Evolutionary conservation across 2,329 filamentous ascomycete genomes (phyloP).

Genomic region (Ophiostoma quercus): DNA sequence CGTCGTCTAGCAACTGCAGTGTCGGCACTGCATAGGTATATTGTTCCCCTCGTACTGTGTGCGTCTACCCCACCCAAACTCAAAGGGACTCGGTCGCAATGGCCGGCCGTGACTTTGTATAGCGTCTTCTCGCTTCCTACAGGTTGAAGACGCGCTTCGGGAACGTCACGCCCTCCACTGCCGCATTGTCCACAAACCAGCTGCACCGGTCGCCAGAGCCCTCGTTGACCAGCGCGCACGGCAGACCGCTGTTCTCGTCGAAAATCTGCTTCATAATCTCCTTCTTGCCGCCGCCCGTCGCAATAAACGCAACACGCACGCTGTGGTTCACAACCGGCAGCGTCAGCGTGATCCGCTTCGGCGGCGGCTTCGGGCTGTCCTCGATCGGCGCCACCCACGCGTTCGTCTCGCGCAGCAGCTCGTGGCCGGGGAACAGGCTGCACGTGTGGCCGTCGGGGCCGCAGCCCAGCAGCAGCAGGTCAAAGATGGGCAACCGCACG

Average conservation of each 20-base stretch:
- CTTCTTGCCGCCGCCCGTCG: conserved; percentile 84
- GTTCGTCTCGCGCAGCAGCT: conserved; percentile 75
- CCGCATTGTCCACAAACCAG: conserved; percentile 89
- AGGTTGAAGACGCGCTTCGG: conserved; percentile 63
- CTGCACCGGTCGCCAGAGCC: conserved; percentile 77
- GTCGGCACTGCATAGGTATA: neutral
- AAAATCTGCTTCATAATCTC: conserved; percentile 91
- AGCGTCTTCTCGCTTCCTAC: conserved; percentile 30
- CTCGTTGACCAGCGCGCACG: conserved; percentile 83
- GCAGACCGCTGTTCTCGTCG: conserved; percentile 71
- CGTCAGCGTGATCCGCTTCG: conserved; percentile 84
- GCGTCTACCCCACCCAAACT: neutral
- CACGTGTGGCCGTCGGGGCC: conserved; percentile 97
- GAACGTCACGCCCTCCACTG: conserved; percentile 79
- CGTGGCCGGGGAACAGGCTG: conserved; percentile 88
- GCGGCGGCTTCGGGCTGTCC: conserved; percentile 91
- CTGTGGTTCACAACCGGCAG: conserved; percentile 86
- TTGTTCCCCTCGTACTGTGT: neutral
- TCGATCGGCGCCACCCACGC: conserved; percentile 91
- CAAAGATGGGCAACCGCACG: conserved; percentile 91
- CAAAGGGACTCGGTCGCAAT: neutral
- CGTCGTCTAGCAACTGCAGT: neutral
- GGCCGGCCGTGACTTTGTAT: neutral
- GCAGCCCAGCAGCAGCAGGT: conserved; percentile 86
- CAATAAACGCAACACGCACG: conserved; percentile 82